A percentile compares a stretch with the other conserved stretches of the same genome.
Evolutionary conservation across 2,329 filamentous ascomycete species (phyloP).

Genomic region (Sporothrix variecibatus): DNA sequence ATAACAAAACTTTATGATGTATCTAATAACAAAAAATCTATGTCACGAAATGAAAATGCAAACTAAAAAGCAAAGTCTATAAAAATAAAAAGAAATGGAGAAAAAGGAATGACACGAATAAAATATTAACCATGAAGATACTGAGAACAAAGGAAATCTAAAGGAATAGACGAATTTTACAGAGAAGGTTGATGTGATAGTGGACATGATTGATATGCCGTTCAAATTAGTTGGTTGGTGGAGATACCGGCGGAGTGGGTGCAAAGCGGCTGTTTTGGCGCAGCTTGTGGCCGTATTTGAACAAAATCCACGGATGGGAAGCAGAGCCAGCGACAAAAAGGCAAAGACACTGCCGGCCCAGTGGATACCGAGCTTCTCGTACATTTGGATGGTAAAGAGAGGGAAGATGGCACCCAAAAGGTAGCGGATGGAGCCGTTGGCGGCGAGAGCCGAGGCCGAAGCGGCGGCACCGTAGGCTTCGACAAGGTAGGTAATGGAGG

Average conservation of each 20-base stretch:
- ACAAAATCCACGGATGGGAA: constrained; percentile 18
- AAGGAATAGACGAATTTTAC: too few species aligned
- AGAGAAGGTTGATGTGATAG: too few species aligned
- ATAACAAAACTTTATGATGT: too few species aligned
- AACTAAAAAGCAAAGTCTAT: too few species aligned
- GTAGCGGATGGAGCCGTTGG: constrained; percentile 19
- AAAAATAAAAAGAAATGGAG: too few species aligned
- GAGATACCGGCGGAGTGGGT: neutral
- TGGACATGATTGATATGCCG: neutral
- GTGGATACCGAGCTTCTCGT: constrained; percentile 18
- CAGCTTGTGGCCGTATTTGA: constrained; percentile 10
- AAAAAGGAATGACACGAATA: too few species aligned
- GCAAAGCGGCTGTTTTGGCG: constrained; percentile 7
- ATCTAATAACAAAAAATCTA: too few species aligned
- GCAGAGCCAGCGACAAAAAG: constrained; percentile 17
- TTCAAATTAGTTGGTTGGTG: neutral
- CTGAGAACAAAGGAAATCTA: too few species aligned
- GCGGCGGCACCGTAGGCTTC: constrained; percentile 15
- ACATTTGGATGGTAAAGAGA: constrained; percentile 19
- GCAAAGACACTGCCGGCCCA: constrained; percentile 24
- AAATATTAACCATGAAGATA: too few species aligned
- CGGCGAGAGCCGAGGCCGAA: constrained; percentile 11
- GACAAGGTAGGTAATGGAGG: constrained; percentile 20
- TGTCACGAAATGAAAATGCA: too few species aligned
- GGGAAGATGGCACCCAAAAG: constrained; percentile 18